phyloP scores from a whole-genome alignment of 2,329 filamentous ascomycete species.

The Paracoccidioides lutzii region DNA sequence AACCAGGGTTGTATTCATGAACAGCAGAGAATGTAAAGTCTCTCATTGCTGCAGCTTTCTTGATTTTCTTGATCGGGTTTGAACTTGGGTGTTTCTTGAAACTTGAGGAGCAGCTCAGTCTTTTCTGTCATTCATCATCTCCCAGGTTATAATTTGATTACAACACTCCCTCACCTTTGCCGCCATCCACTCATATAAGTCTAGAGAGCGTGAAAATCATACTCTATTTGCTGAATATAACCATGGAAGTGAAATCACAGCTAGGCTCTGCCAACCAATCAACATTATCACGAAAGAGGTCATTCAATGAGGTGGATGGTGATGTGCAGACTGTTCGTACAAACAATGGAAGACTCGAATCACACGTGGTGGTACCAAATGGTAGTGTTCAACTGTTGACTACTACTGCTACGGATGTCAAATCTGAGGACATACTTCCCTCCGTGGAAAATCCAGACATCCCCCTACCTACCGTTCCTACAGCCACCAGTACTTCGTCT shows the following conservation, averaged over 20 bases:
- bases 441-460: neutral
- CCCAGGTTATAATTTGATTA: neutral
- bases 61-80: no score
- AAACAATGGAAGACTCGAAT: neutral
- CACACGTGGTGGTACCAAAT: neutral
- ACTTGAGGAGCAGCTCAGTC: no score
- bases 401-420: neutral
- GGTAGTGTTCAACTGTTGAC: neutral
- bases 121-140: no score
- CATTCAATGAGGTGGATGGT: neutral
- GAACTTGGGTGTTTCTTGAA: no score
- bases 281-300: neutral
- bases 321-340: neutral
- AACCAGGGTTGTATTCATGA: no score
- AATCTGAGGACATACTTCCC: neutral
- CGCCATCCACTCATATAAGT: neutral
- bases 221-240: neutral
- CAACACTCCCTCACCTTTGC: neutral
- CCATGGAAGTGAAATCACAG: neutral
- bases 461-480: neutral
- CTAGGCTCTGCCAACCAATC: neutral
- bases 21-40: no score
- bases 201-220: neutral
- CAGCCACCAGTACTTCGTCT: neutral
- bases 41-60: no score